Evolutionary conservation across 257 asterid genomes (phyloP).

Genomic region (Solanum clarkiae): DNA sequence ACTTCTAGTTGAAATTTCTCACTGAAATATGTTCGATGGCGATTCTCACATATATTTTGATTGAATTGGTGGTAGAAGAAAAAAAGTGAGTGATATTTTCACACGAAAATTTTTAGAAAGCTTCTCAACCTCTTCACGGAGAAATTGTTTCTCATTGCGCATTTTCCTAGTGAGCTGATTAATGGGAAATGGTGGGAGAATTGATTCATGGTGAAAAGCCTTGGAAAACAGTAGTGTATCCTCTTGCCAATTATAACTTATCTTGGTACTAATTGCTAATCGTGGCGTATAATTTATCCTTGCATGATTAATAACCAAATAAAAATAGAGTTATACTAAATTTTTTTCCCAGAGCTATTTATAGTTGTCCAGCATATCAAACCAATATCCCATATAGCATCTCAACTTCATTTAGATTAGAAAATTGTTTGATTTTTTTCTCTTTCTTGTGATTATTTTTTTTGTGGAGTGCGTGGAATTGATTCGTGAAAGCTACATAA

Average conservation of each 20-base stretch:
- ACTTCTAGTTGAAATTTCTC: too few relatives aligned
- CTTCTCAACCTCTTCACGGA: background rate
- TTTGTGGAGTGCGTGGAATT: background rate
- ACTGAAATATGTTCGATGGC: background rate
- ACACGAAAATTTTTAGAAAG: too few relatives aligned
- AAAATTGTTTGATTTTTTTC: background rate
- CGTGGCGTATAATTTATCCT: rapidly evolving
- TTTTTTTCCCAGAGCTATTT: background rate
- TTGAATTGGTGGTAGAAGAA: too few relatives aligned
- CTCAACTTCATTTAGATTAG: background rate
- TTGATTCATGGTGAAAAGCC: background rate
- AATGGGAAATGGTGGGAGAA: background rate
- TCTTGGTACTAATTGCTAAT: background rate
- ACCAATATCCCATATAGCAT: too few relatives aligned
- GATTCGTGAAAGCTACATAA: background rate
- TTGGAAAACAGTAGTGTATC: rapidly evolving
- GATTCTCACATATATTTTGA: background rate
- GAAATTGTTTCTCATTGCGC: too few relatives aligned
- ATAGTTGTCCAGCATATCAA: background rate
- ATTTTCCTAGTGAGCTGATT: background rate
- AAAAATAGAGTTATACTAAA: background rate
- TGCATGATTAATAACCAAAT: background rate
- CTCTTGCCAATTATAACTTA: background rate
- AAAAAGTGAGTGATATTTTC: background rate
- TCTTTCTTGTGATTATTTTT: background rate